These are phyloP conservation scores for Anthostomella pinea DNA, from an alignment of 2,329 filamentous ascomycete species.

Conservation along the genomic window DNA sequence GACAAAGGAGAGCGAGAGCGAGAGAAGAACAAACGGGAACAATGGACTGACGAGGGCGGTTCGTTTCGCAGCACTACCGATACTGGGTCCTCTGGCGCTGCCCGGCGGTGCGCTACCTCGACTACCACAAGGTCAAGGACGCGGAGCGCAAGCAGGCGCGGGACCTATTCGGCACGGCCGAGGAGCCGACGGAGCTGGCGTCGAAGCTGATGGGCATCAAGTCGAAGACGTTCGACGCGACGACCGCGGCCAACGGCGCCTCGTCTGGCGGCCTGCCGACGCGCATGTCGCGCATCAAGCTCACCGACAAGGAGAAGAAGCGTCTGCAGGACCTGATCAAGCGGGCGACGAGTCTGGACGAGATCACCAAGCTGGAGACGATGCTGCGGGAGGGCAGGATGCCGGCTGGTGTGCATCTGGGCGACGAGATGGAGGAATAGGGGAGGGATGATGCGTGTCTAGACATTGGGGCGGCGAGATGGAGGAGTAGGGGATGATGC, in stretches of 20 bases:
- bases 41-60: not conserved
- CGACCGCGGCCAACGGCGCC: constrained; percentile 41
- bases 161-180: constrained; percentile 78
- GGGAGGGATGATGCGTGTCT: not conserved
- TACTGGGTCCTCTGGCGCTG: constrained; percentile 88
- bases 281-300: constrained; percentile 73
- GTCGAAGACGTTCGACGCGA: constrained; percentile 68
- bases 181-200: constrained; percentile 78
- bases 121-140: constrained; percentile 88
- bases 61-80: constrained; percentile 72
- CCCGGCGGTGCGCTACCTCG: constrained; percentile 82
- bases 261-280: constrained; percentile 46
- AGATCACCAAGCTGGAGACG: constrained; percentile 88
- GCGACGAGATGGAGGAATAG: constrained; percentile 62
- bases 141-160: constrained; percentile 72
- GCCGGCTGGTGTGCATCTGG: constrained; percentile 62
- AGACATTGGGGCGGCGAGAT: constrained; percentile 51
- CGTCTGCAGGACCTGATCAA: constrained; percentile 82
- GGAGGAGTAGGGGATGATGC: constrained; percentile 51
- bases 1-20: not conserved
- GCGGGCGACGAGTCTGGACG: constrained; percentile 83
- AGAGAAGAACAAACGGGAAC: not conserved
- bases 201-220: constrained; percentile 82
- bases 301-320: constrained; percentile 86
- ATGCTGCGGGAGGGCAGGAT: constrained; percentile 86